Evolutionary conservation across 106 monocot species (phyloP), one percentile per base, ranked within the genome.

Genomic region (Narthecium ossifragum): DNA sequence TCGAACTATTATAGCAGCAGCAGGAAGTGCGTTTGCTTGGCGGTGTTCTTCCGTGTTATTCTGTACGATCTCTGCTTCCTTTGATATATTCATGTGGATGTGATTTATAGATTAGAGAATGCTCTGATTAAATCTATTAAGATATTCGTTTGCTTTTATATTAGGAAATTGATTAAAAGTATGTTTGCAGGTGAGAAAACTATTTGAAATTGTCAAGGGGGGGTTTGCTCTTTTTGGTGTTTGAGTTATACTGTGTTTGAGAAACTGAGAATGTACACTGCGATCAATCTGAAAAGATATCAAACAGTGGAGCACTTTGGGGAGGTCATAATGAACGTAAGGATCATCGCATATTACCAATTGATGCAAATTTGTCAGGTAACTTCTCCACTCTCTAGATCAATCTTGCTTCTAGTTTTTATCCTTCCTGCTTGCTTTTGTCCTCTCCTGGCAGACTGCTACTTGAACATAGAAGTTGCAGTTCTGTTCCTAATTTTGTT

Each of bases 351-450:
- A 3, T 75, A 79, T 34, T 60, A 61, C 60, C 75, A 68, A 26
- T 53, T 69, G 54, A 65, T 73, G 65, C 79, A 65, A 62, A 34
- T 70, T 40, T 85, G 77, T 29, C 77, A 77, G 76, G 82, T 77
- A 58, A 26, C 10, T 43, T 43, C 43, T 3, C 0, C 11, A 0
- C 10, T 4, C 14, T 43, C 43, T 43, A 17, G 4, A 4, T 43
- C 43, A 4, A 43, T 43, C 0, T 6, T 13, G 18, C 6, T 43
- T 43, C 18, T 0, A 13, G 4, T 43, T 37, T 43, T 43, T 13
- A 17, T 43, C 11, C 18, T 43, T 6, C 43, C 5, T 37, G 5
- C 36, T 37, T 37, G 36, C 36, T 6, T 37, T 37, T 37, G 36
- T 37, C 11, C 36, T 37, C 36, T 37, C 36, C 11, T 6, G 7